Percentiles rank a stretch among this genome's conserved stretches.
Evolutionary conservation across 495 filamentous ascomycete species (phyloP).

Genomic region (Glutinoglossum americanum): DNA sequence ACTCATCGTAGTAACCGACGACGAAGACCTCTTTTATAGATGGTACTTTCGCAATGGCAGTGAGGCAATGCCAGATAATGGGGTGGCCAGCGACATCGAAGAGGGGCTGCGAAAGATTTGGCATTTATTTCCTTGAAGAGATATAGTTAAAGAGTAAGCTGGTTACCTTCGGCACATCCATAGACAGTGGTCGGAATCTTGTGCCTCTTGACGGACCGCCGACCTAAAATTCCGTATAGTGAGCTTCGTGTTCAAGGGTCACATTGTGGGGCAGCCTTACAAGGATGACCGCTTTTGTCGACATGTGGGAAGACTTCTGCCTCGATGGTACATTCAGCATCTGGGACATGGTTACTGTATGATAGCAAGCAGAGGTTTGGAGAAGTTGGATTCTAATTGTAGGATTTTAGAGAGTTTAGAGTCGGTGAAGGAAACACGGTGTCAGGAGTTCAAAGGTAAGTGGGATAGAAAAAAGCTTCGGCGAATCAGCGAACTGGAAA

Average conservation of each 20-base stretch:
- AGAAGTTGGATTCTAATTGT: background rate
- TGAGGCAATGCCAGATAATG: conserved; percentile 93
- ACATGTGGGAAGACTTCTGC: background rate
- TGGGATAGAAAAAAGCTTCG: background rate
- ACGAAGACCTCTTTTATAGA: conserved; percentile 90
- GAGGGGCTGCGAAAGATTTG: conserved; percentile 43
- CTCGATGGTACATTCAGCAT: background rate
- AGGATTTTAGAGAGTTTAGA: background rate
- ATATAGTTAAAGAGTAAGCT: background rate
- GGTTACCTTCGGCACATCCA: conserved; percentile 87
- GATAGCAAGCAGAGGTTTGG: background rate
- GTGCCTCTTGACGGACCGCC: conserved; percentile 89
- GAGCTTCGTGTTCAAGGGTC: background rate
- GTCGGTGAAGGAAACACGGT: background rate
- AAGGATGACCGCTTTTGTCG: conserved; percentile 52
- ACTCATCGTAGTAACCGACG: conserved; percentile 97
- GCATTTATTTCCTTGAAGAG: conserved; percentile 6
- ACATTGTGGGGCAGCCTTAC: conserved; percentile 19
- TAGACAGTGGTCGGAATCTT: conserved; percentile 82
- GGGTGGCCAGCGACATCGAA: conserved; percentile 97
- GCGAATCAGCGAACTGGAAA: background rate
- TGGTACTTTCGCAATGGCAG: conserved; percentile 75
- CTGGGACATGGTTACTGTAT: background rate
- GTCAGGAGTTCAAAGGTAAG: background rate
- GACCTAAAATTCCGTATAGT: conserved; percentile 32